phyloP scores from a whole-genome alignment of 2,329 filamentous ascomycete genomes.

The Bipolaris bicolor region DNA sequence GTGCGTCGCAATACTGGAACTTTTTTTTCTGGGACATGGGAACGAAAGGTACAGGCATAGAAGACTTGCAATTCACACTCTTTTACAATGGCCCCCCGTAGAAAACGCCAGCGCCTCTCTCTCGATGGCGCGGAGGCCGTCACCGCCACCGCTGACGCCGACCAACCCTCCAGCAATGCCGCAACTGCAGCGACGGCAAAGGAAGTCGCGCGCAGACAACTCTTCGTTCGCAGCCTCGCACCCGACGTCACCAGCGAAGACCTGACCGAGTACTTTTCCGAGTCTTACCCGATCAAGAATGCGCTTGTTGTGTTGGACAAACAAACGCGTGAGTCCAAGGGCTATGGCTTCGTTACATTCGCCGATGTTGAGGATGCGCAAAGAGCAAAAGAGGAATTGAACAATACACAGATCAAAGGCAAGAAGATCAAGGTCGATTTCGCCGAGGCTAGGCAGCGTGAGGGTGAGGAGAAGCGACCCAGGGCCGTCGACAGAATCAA shows the following conservation, averaged over 20 bases:
- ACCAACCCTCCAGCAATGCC: constrained; percentile 19
- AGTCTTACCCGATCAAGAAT: constrained; percentile 94
- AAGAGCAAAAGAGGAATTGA: constrained; percentile 78
- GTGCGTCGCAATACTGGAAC: constrained; percentile 17
- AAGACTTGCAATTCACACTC: not conserved
- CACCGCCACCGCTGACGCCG: constrained; percentile 34
- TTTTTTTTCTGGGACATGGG: constrained; percentile 18
- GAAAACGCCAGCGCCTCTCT: constrained; percentile 51
- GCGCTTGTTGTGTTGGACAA: constrained; percentile 90
- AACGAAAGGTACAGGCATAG: constrained; percentile 3
- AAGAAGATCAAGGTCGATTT: constrained; percentile 84
- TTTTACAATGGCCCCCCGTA: constrained; percentile 46
- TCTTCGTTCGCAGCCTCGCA: constrained; percentile 91
- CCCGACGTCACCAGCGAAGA: constrained; percentile 77
- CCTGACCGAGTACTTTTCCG: constrained; percentile 87
- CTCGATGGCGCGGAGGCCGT: constrained; percentile 45
- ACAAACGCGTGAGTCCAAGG: constrained; percentile 83
- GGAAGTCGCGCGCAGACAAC: constrained; percentile 54
- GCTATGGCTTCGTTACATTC: constrained; percentile 97
- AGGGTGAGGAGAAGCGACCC: constrained; percentile 50
- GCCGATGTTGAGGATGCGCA: constrained; percentile 90
- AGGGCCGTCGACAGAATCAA: constrained; percentile 62
- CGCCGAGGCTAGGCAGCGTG: constrained; percentile 82
- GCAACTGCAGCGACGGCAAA: constrained; percentile 27
- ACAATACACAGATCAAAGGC: constrained; percentile 78